phyloP scores from a whole-genome alignment of 2,329 filamentous ascomycete genomes.

The Fusarium albosuccineum region DNA sequence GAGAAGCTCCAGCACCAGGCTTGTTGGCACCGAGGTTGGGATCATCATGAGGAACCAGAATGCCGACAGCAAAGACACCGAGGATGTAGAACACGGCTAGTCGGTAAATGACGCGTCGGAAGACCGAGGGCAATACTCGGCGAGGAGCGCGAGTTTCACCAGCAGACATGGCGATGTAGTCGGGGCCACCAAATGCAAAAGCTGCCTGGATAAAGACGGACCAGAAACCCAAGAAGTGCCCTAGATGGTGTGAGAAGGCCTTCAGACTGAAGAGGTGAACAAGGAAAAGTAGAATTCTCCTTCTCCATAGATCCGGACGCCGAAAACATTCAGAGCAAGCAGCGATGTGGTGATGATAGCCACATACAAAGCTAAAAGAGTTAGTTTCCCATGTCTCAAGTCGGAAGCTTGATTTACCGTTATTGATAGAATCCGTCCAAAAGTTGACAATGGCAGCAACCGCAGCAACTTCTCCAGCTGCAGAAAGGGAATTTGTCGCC shows the following conservation, averaged over 20 bases:
- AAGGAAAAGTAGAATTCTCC: slow-evolving; percentile 67
- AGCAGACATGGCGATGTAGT: slow-evolving; percentile 68
- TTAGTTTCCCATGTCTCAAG: not conserved
- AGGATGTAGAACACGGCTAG: slow-evolving; percentile 78
- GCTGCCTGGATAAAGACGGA: slow-evolving; percentile 71
- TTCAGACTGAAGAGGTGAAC: slow-evolving; percentile 33
- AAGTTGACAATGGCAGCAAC: slow-evolving; percentile 57
- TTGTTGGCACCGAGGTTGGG: slow-evolving; percentile 51
- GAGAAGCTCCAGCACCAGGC: slow-evolving; percentile 67
- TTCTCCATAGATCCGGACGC: slow-evolving; percentile 50
- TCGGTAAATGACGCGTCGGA: slow-evolving; percentile 79
- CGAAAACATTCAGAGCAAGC: slow-evolving; percentile 51
- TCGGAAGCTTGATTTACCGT: not conserved
- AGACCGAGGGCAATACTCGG: slow-evolving; percentile 73
- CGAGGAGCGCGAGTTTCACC: slow-evolving; percentile 74
- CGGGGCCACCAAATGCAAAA: slow-evolving; percentile 75
- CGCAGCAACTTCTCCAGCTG: slow-evolving; percentile 57
- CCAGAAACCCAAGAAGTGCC: slow-evolving; percentile 67
- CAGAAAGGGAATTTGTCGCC: slow-evolving; percentile 56
- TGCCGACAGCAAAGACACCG: slow-evolving; percentile 65
- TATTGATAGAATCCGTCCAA: slow-evolving; percentile 55
- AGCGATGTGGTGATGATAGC: slow-evolving; percentile 59
- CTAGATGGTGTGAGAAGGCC: slow-evolving; percentile 53
- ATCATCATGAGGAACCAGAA: slow-evolving; percentile 64
- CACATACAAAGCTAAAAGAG: not conserved